These are phyloP conservation scores for Strobilomyces echinocephalus DNA, from an alignment of 768 basidiomycete species.

Conservation along the genomic window DNA sequence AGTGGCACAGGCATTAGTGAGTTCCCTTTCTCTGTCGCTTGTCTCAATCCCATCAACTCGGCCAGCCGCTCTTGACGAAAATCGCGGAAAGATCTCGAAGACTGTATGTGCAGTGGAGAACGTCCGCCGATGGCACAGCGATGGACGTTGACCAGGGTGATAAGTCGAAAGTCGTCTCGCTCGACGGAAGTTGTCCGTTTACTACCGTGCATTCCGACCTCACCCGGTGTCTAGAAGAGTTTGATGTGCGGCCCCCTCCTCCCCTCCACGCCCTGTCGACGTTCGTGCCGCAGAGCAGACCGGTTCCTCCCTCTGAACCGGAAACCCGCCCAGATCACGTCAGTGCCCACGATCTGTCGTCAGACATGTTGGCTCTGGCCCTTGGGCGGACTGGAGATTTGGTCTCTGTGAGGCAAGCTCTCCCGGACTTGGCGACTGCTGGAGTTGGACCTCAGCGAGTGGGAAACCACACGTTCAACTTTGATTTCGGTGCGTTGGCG, in stretches of 20 bases:
- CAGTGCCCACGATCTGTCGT: conserved; percentile 27
- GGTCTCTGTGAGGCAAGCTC: conserved; percentile 14
- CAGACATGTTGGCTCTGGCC: conserved; percentile 30
- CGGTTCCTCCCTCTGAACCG: conserved; percentile 8
- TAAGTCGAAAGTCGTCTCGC: background rate
- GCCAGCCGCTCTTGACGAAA: conserved; percentile 53
- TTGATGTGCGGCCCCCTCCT: conserved; percentile 20
- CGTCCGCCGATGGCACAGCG: conserved; percentile 13
- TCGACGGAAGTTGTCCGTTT: conserved; percentile 15
- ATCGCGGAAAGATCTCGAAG: conserved; percentile 48
- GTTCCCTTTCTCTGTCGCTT: conserved; percentile 14
- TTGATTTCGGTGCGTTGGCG: conserved; percentile 57
- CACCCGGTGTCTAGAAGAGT: conserved; percentile 20
- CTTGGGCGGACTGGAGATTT: conserved; percentile 28
- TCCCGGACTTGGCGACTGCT: conserved; percentile 17
- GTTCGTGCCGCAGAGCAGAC: conserved; percentile 19
- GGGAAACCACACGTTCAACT: conserved; percentile 52
- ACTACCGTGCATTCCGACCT: conserved; percentile 22
- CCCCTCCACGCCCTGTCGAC: conserved; percentile 20
- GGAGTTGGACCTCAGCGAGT: conserved; percentile 37
- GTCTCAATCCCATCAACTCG: conserved; percentile 8
- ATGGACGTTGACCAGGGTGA: conserved; percentile 28
- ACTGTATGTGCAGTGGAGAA: conserved; percentile 39
- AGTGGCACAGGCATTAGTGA: conserved; percentile 54
- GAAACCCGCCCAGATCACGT: conserved; percentile 18